Conservation (phyloP, 2,329 filamentous ascomycete genomes). For the Paracorniculantispora psalliotae region DNA sequence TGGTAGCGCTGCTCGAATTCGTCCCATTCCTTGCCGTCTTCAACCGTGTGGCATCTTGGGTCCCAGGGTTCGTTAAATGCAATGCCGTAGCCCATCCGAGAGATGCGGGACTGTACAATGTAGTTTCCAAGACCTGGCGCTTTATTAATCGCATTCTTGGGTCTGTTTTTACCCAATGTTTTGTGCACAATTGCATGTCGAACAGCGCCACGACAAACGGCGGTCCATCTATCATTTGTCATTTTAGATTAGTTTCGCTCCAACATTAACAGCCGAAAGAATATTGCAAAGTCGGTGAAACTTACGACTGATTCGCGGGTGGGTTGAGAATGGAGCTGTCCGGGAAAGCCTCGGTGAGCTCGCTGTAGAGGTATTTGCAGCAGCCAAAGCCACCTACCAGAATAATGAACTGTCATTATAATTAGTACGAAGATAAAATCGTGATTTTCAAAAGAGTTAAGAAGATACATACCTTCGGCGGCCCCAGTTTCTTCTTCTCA, state of each 20-base stretch:
- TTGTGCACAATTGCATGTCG: conserved; percentile 7
- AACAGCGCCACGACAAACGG: conserved; percentile 31
- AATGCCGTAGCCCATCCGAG: not conserved
- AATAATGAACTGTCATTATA: conserved; percentile 28
- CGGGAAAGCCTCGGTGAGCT: conserved; percentile 7
- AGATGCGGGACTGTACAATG: not conserved
- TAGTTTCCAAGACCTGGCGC: not conserved
- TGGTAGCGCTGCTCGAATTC: not conserved
- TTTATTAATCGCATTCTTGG: too few relatives aligned
- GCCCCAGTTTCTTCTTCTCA: not conserved
- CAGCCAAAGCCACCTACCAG: conserved; percentile 36
- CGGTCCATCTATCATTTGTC: conserved; percentile 26
- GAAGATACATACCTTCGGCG: not conserved
- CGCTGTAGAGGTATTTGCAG: conserved; percentile 24
- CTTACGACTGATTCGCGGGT: conserved; percentile 29
- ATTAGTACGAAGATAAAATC: not conserved
- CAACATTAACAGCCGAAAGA: too few relatives aligned
- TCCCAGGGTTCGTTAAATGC: too few relatives aligned
- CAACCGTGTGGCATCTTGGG: too few relatives aligned
- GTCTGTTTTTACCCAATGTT: not conserved
- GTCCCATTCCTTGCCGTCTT: too few relatives aligned
- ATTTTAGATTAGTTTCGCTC: too few relatives aligned
- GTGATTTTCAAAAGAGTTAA: not conserved
- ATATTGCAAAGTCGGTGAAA: too few relatives aligned
- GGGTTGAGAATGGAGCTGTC: conserved; percentile 26